Evolutionary conservation across 176 grass and related monocot genomes (phyloP).

Genomic region (Rhynchospora pubera): DNA sequence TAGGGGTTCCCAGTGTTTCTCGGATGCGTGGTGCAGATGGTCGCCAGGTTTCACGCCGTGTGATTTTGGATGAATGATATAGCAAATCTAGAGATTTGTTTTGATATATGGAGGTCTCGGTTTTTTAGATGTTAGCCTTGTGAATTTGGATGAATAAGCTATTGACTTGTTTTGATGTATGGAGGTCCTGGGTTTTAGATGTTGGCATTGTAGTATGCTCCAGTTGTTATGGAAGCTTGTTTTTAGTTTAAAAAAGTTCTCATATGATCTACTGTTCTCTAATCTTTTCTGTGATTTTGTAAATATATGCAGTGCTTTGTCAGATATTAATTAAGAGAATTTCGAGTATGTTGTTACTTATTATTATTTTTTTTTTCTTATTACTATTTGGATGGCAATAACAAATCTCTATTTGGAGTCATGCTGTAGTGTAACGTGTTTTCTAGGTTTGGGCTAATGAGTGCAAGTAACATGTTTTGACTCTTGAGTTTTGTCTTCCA

Average conservation of each 20-base stretch:
- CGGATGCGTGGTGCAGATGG: slow-evolving; percentile 12
- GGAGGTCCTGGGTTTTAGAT: background rate
- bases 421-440: background rate
- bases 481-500: background rate
- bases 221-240: slow-evolving; percentile 7
- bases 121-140: background rate
- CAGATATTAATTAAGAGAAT: background rate
- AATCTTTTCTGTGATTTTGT: background rate
- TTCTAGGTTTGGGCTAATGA: background rate
- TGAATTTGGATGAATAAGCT: slow-evolving; percentile 31
- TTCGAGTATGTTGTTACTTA: too few relatives aligned
- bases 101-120: background rate
- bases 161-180: slow-evolving; percentile 12
- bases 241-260: background rate
- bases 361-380: background rate
- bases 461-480: background rate
- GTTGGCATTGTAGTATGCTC: background rate
- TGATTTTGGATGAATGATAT: slow-evolving; percentile 33
- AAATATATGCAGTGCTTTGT: background rate
- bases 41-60: slow-evolving; percentile 41
- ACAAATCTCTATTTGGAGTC: background rate
- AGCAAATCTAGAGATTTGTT: slow-evolving; percentile 13
- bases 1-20: slow-evolving; percentile 7
- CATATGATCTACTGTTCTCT: slow-evolving; percentile 23
- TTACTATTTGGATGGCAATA: background rate